Evolutionary conservation across 345 rosid species (phyloP).

Genomic region (Euphorbia lathyris): DNA sequence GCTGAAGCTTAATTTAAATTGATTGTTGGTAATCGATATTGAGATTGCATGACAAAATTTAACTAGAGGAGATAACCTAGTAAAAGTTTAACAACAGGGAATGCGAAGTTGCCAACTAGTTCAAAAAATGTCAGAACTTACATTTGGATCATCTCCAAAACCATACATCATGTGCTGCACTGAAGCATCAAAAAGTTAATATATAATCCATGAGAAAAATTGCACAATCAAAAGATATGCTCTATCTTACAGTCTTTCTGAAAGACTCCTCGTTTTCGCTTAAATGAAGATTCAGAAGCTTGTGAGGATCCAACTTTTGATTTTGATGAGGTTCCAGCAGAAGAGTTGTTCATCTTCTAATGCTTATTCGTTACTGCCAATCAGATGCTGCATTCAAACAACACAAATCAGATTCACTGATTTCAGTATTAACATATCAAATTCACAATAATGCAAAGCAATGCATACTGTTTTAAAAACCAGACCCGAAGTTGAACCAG

Average conservation of each 20-base stretch:
- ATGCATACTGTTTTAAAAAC: too few relatives aligned
- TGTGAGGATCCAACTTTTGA: conserved; percentile 65
- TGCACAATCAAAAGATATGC: background rate
- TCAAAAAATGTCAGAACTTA: conserved; percentile 30
- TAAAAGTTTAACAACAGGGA: background rate
- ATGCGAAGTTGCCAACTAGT: background rate
- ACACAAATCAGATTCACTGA: background rate
- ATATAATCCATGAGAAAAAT: conserved; percentile 3
- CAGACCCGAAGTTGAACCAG: too few relatives aligned
- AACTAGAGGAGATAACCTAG: background rate
- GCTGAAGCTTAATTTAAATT: background rate
- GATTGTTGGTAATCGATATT: background rate
- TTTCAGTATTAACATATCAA: background rate
- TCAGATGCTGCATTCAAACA: background rate
- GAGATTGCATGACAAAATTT: background rate
- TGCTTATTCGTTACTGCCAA: background rate
- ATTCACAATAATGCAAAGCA: background rate
- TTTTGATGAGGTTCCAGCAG: conserved; percentile 49
- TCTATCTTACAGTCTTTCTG: conserved; percentile 71
- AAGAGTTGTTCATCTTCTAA: conserved; percentile 25
- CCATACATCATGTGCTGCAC: conserved; percentile 99
- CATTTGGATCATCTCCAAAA: conserved; percentile 84
- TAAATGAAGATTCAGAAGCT: conserved; percentile 57
- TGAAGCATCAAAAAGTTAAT: conserved; percentile 23
- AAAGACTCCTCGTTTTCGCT: conserved; percentile 80